Evolutionary conservation across 2,329 filamentous ascomycete species (phyloP).

Genomic region (Fusarium ambrosium): DNA sequence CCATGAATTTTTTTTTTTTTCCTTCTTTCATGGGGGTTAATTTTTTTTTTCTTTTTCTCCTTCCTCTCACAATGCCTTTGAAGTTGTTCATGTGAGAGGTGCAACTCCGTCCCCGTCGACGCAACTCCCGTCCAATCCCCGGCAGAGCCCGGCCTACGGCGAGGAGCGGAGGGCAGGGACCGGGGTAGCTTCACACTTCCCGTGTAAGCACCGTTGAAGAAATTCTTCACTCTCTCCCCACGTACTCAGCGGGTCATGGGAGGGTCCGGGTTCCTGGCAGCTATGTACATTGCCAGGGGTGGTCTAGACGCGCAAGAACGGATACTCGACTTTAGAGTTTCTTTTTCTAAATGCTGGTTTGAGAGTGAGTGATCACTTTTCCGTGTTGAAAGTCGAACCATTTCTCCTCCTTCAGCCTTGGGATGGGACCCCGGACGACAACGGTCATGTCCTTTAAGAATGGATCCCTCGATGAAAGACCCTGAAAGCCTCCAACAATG

Average conservation of each 20-base stretch:
- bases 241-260: conserved; percentile 16
- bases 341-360: conserved; percentile 12
- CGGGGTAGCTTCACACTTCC: conserved; percentile 5
- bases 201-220: conserved; percentile 9
- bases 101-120: background rate
- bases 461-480: conserved; percentile 3
- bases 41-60: background rate
- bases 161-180: conserved; percentile 34
- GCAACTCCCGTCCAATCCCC: conserved; percentile 6
- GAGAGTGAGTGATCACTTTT: conserved; percentile 43
- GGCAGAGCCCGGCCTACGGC: conserved; percentile 26
- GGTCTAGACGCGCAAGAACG: conserved; percentile 29
- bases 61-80: background rate
- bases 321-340: conserved; percentile 20
- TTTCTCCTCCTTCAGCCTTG: conserved; percentile 28
- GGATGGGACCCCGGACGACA: conserved; percentile 15
- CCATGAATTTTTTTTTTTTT: conserved; percentile 4
- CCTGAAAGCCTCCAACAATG: background rate
- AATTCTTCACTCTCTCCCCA: conserved; percentile 21
- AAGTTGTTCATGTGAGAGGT: conserved; percentile 28
- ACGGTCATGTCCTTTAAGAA: conserved; percentile 15
- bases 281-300: background rate
- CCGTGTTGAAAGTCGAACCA: conserved; percentile 35
- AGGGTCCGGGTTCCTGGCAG: conserved; percentile 28
- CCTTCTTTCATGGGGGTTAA: background rate